These are phyloP conservation scores for Bruguiera parviflora DNA, from an alignment of 345 rosid genomes.

Conservation along the genomic window DNA sequence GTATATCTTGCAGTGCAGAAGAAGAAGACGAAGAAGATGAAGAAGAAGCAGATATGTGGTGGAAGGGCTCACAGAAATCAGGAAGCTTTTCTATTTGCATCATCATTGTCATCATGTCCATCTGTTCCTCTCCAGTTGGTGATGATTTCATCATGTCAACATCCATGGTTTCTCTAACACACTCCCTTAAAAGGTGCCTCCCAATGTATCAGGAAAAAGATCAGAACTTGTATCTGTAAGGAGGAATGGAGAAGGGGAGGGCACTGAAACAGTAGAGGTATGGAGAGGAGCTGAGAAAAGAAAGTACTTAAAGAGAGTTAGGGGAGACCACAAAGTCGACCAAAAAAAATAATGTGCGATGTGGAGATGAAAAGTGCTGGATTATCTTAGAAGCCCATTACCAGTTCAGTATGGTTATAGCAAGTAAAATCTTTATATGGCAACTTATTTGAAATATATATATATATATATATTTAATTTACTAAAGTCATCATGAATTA, in stretches of 20 bases:
- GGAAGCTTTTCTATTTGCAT: constrained; percentile 66
- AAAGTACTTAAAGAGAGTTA: background rate
- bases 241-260: constrained; percentile 2
- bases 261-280: background rate
- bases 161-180: constrained; percentile 29
- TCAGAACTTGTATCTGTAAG: background rate
- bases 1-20: constrained; percentile 21
- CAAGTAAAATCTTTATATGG: constrained; percentile 36
- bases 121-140: constrained; percentile 26
- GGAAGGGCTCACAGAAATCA: constrained; percentile 39
- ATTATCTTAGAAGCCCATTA: constrained; percentile 30
- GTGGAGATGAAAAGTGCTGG: constrained; percentile 10
- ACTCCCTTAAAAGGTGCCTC: background rate
- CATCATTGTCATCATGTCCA: constrained; percentile 58
- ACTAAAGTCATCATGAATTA: too few relatives aligned
- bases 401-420: constrained; percentile 28
- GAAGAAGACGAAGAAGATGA: background rate
- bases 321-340: too few relatives aligned
- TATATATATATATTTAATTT: too few relatives aligned
- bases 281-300: constrained; percentile 10
- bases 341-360: background rate
- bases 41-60: background rate
- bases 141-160: constrained; percentile 42
- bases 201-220: constrained; percentile 14
- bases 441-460: constrained; percentile 42